phyloP scores from a whole-genome alignment of 176 grass and related monocot genomes.

The Carex scoparia region DNA sequence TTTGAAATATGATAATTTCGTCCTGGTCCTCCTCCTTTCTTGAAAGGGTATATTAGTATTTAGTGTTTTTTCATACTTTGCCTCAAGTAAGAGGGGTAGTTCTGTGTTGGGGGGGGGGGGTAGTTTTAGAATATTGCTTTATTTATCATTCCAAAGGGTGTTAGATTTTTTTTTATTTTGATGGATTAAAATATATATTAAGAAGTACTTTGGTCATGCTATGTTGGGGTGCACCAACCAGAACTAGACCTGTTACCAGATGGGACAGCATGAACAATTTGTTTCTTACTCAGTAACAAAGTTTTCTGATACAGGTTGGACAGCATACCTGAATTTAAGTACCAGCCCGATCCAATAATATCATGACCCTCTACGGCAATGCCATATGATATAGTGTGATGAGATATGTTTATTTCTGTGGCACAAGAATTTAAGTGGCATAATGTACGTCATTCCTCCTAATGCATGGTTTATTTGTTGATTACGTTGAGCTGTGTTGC shows the following conservation, averaged over 20 bases:
- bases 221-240: background rate
- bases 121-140: background rate
- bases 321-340: slow-evolving; percentile 72
- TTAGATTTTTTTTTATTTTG: background rate
- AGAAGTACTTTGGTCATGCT: background rate
- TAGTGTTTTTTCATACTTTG: background rate
- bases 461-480: background rate
- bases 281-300: background rate
- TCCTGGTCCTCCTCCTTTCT: background rate
- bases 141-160: background rate
- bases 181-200: background rate
- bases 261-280: background rate
- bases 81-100: background rate
- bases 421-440: background rate
- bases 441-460: background rate
- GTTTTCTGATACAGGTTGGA: slow-evolving; percentile 57
- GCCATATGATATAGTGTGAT: background rate
- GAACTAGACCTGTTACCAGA: background rate
- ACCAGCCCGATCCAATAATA: slow-evolving; percentile 66
- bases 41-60: background rate
- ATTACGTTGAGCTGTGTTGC: background rate
- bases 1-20: background rate
- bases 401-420: background rate
- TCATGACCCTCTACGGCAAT: slow-evolving; percentile 26
- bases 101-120: background rate